These are phyloP conservation scores for Pseudovirgaria hyperparasitica DNA, from an alignment of 2,329 filamentous ascomycete species.

Conservation along the genomic window DNA sequence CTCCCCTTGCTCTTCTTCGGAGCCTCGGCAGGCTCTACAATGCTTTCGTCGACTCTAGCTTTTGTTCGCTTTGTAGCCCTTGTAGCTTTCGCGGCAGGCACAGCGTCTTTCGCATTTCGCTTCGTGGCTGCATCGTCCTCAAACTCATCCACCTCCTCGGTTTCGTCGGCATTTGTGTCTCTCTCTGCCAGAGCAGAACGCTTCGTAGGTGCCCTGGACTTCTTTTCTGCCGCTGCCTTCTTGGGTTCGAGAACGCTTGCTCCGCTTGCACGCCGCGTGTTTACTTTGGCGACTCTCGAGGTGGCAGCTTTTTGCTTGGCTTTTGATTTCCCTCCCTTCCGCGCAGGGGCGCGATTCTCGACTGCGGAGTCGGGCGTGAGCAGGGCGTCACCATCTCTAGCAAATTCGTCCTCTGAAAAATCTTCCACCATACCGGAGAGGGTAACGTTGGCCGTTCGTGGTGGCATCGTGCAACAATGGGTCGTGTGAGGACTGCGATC, in stretches of 20 bases:
- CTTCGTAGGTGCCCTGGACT: constrained; percentile 16
- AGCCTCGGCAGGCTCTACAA: too few species aligned
- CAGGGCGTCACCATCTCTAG: constrained; percentile 19
- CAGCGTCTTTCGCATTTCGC: constrained; percentile 5
- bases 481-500: too few species aligned
- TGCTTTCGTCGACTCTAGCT: constrained; percentile 50
- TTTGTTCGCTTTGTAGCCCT: constrained; percentile 28
- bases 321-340: constrained; percentile 18
- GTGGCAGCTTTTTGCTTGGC: constrained; percentile 12
- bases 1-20: constrained; percentile 10
- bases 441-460: constrained; percentile 17
- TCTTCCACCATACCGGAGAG: constrained; percentile 27
- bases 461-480: constrained; percentile 24
- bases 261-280: constrained; percentile 23
- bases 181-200: constrained; percentile 30
- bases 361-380: constrained; percentile 27
- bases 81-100: constrained; percentile 12
- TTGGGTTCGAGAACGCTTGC: constrained; percentile 21
- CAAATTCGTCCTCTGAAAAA: constrained; percentile 29
- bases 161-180: constrained; percentile 28
- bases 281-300: constrained; percentile 22
- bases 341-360: constrained; percentile 23
- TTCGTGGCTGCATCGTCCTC: constrained; percentile 10
- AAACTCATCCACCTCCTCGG: constrained; percentile 31
- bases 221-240: constrained; percentile 23